These are phyloP conservation scores for Cutaneotrichosporon daszewskae DNA, from an alignment of 1,284 basidiomycete species.

Conservation along the genomic window DNA sequence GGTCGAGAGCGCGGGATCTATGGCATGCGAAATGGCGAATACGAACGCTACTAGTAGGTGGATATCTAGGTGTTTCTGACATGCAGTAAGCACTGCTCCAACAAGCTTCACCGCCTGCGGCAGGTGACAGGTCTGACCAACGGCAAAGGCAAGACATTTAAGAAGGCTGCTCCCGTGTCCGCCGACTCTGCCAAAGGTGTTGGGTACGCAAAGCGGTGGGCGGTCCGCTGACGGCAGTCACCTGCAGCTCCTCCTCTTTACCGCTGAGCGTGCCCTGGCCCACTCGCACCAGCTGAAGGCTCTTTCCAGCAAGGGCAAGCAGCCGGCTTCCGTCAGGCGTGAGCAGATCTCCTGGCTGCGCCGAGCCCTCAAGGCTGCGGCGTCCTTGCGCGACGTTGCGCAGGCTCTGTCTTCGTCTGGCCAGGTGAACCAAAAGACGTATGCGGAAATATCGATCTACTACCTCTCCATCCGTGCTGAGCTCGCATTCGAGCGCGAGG, in stretches of 20 bases:
- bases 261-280: slow-evolving; percentile 87
- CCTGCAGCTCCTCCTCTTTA: slow-evolving; percentile 76
- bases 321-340: slow-evolving; percentile 17
- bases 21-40: slow-evolving; percentile 83
- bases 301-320: slow-evolving; percentile 21
- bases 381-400: slow-evolving; percentile 67
- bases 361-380: slow-evolving; percentile 75
- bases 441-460: slow-evolving; percentile 48
- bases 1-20: slow-evolving; percentile 76
- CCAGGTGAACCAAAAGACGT: slow-evolving; percentile 26
- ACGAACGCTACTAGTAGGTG: slow-evolving; percentile 68
- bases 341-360: slow-evolving; percentile 60
- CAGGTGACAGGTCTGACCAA: slow-evolving; percentile 77
- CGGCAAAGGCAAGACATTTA: slow-evolving; percentile 83
- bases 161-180: slow-evolving; percentile 63
- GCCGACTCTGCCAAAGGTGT: slow-evolving; percentile 63
- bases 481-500: slow-evolving; percentile 53
- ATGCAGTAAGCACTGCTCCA: slow-evolving; percentile 77
- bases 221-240: slow-evolving; percentile 17
- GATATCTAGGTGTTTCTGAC: background rate
- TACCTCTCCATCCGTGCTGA: slow-evolving; percentile 45
- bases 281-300: slow-evolving; percentile 73
- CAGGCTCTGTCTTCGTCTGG: slow-evolving; percentile 53
- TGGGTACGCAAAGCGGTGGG: slow-evolving; percentile 57
- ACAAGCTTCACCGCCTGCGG: slow-evolving; percentile 80